Evolutionary conservation across 2,329 filamentous ascomycete species (phyloP), one percentile per base, ranked within the genome.

Genomic region (Ascomycota sp.): DNA sequence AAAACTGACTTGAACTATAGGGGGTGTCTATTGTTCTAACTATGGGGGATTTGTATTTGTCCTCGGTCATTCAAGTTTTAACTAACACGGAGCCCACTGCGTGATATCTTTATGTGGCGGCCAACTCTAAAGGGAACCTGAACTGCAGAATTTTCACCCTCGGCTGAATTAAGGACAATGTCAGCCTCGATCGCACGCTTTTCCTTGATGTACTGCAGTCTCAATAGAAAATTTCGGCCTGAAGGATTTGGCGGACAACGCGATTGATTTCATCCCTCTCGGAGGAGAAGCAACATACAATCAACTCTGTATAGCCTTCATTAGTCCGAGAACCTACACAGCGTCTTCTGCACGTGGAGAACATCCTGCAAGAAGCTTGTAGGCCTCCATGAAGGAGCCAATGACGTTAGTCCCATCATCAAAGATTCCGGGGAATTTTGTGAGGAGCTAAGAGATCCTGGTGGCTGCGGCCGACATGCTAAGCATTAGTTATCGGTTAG

Each of bases 151-250:
- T 27, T 40, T 33, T 10, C 62, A 17, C 15, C 15, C 15, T 17
- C 15, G 15, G 15, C 15, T 17, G 15, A 69, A 36, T 78, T 72
- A 42, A 77, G 79, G 28, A 70, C 64, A 47, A 81, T 78, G 11
- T 70, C 72, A 30, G 74, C 74, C 59, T 81, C 81, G 46, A 81
- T 77, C 34, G 73, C 74, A 31, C 56, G 66, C 60, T 79, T 78
- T 53, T 76, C 72, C 43, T 62, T 68, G 59, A 81, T 78, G 33
- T 67, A 63, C 48, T 78, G 68, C 38, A 81, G 54, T 75, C 46
- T 77, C 69, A 27, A 57, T 68, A 63, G 72, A 80, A 46, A 80
- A 63, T 44, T 81, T 74, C n/a, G 80, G 57, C 52, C 63, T 72
- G 56, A 72, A 81, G 5, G 61, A 66, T 57, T 77, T 78, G 54